phyloP scores from a whole-genome alignment of 2,329 filamentous ascomycete species.

The Aspergillus amoenus region DNA sequence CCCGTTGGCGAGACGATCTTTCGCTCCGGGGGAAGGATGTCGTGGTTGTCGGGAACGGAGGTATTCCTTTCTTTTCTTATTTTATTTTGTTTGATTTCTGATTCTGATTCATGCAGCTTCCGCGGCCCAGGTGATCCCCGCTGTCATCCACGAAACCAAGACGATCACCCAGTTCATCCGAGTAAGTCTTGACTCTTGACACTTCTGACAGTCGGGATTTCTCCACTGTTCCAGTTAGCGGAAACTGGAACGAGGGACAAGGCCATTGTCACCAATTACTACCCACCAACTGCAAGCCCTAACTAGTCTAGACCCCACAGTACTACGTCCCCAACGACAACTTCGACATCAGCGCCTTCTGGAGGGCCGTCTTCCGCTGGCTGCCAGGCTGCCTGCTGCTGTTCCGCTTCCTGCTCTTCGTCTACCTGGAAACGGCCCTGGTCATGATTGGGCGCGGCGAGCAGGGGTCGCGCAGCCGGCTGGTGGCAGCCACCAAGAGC shows the following conservation, averaged over 20 bases:
- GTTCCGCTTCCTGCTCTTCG: constrained; percentile 7
- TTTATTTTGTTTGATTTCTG: no score
- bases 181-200: neutral
- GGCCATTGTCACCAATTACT: no score
- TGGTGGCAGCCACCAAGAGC: constrained; percentile 3
- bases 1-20: constrained; percentile 10
- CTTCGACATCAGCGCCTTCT: constrained; percentile 4
- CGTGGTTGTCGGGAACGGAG: constrained; percentile 11
- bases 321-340: constrained; percentile 10
- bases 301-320: constrained; percentile 8
- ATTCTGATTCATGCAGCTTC: constrained; percentile 3
- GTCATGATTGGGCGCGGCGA: neutral
- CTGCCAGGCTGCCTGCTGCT: constrained; percentile 4
- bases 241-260: no score
- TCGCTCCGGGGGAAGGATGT: constrained; percentile 11
- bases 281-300: neutral
- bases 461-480: neutral
- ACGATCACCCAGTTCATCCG: constrained; percentile 12
- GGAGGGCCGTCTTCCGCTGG: constrained; percentile 9
- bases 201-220: no score
- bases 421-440: constrained; percentile 9
- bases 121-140: constrained; percentile 7
- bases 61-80: neutral
- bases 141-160: constrained; percentile 6
- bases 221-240: neutral